Conservation (phyloP, 1,139 yeast genomes). For the Diutina scorzettiae region DNA sequence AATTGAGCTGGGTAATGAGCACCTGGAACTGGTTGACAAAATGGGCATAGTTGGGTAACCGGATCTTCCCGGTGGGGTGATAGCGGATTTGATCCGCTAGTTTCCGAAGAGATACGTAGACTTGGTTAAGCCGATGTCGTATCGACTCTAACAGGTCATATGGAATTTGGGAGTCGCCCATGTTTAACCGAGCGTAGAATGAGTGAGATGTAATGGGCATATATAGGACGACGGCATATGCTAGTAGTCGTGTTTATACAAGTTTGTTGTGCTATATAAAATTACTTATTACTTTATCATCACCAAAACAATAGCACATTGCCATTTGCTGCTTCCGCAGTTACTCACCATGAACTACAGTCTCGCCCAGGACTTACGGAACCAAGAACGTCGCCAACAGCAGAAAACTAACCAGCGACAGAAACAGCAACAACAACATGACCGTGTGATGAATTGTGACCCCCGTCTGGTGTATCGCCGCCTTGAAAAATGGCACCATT, state of each 20-base stretch:
- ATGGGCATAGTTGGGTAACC: neutral
- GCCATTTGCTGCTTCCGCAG: too few relatives aligned
- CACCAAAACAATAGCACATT: too few relatives aligned
- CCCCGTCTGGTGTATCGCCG: conserved; percentile 23
- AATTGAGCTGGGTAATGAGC: conserved; percentile 65
- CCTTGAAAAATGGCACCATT: conserved; percentile 12
- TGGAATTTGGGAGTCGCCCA: conserved; percentile 3
- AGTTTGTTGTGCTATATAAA: too few relatives aligned
- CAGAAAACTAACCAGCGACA: conserved; percentile 28
- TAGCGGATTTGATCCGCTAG: conserved; percentile 31
- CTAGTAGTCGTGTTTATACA: too few relatives aligned
- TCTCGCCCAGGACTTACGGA: conserved; percentile 28
- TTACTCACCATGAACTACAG: conserved; percentile 35
- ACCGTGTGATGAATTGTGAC: conserved; percentile 19
- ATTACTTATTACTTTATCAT: too few relatives aligned
- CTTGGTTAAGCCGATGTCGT: conserved; percentile 32
- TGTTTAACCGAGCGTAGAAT: too few relatives aligned
- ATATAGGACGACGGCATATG: too few relatives aligned
- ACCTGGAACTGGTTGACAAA: conserved; percentile 61
- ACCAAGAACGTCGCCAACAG: conserved; percentile 27
- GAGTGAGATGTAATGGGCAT: too few relatives aligned
- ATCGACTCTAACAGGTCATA: conserved; percentile 30
- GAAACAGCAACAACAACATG: conserved; percentile 18
- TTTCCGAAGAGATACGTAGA: conserved; percentile 31
- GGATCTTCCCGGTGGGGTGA: conserved; percentile 11